Base-by-base conservation (phyloP, 2,329 filamentous ascomycete genomes). In the Plectosphaerella cucumerina region DNA sequence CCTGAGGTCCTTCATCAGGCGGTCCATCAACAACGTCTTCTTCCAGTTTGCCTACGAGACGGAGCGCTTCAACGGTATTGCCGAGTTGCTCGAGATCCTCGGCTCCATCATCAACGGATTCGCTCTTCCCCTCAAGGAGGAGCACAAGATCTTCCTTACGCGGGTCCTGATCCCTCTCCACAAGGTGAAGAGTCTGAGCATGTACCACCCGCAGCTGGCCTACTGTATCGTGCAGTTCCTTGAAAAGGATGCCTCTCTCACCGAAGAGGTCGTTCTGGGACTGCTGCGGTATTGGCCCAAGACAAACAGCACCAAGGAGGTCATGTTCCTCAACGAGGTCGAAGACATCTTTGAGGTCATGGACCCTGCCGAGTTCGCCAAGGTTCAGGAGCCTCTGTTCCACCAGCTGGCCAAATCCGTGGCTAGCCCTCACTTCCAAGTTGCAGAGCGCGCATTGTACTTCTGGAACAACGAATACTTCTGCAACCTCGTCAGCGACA, bases 401-500 rank as follows among this genome's bases (percentile, higher is more conserved):
- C 91, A 96, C 62, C 94, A 99, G 68, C 79, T 99, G 58, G 92
- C 94, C 58, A 99, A 97, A 70, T 97, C 94, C 3, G 94, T 99
- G 41, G 93, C 94, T 47, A 99, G 94, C 66, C 94, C 94, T 46
- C 94, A 99, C 71, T 99, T 99, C 75, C 94, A 99, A 77, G 94
- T 99, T 52, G 94, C 94, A 17, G 94, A 99, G 73, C 85, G 94
- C 58, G 94, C 94, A 5, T 80, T 99, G 23, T 99, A 99, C 74
- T 99, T 99, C 76, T 99, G 94, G 94, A 99, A 99, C 78, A 99
- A 99, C 65, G 94, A 99, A 70, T 99, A 99, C 70, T 99, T 99
- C 74, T 99, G 94, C 78, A 99, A 97, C 65, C 79, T 99, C 53
- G 94, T 99, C 59, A 97, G 92, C 75, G 94, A 99, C 72, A 99